phyloP scores from a whole-genome alignment of 148 eudicot species.

The Fagopyrum esculentum region DNA sequence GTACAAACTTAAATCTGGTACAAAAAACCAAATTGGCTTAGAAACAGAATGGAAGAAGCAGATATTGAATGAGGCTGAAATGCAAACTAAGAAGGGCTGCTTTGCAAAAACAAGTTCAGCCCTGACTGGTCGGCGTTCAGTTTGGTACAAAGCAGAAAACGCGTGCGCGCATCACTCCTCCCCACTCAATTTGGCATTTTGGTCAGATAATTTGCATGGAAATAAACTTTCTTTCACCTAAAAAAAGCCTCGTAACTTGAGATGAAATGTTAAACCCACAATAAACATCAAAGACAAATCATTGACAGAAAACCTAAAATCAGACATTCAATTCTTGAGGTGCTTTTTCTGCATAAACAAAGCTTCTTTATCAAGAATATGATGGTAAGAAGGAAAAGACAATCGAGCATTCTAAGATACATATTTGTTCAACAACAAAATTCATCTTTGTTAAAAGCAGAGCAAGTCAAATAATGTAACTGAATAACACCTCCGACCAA shows the following conservation, averaged over 20 bases:
- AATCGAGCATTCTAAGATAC: neutral
- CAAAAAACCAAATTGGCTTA: too few relatives aligned
- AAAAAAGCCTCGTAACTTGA: constrained; percentile 3
- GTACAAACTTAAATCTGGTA: too few relatives aligned
- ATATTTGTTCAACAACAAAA: neutral
- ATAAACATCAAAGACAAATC: neutral
- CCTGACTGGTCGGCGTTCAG: too few relatives aligned
- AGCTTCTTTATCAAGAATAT: constrained; percentile 42
- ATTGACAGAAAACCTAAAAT: constrained; percentile 5
- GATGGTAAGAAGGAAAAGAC: neutral
- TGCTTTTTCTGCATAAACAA: constrained; percentile 75
- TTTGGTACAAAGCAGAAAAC: too few relatives aligned
- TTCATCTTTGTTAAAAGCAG: neutral
- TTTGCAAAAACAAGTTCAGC: too few relatives aligned
- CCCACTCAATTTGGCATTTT: constrained; percentile 50
- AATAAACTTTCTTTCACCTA: constrained; percentile 90
- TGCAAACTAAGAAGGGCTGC: too few relatives aligned
- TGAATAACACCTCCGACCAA: neutral
- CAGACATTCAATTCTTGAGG: constrained; percentile 87
- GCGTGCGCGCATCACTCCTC: constrained; percentile 22
- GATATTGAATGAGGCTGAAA: too few relatives aligned
- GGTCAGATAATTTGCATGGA: constrained; percentile 68
- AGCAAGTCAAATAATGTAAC: neutral
- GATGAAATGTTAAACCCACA: neutral
- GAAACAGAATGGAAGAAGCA: too few relatives aligned